Evolutionary conservation across 2,329 filamentous ascomycete species (phyloP).

Genomic region (Microdochium paspali): DNA sequence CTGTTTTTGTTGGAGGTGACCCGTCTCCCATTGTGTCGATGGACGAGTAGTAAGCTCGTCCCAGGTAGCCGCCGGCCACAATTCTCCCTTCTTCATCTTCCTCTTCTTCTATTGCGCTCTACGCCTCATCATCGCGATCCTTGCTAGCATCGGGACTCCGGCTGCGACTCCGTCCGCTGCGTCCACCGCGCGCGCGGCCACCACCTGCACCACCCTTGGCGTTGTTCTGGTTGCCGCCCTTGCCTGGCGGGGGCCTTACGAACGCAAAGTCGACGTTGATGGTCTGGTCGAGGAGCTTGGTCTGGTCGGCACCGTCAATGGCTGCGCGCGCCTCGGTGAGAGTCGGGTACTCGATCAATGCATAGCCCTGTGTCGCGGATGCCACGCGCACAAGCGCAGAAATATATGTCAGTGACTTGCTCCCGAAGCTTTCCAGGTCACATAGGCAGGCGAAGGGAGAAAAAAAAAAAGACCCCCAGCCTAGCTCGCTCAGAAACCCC

Average conservation of each 20-base stretch:
- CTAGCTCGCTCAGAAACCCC: neutral
- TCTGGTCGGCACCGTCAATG: slow-evolving; percentile 68
- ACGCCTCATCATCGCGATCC: slow-evolving; percentile 11
- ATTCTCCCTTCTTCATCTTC: no score
- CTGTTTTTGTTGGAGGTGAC: no score
- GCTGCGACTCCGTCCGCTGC: slow-evolving; percentile 32
- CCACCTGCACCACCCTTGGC: slow-evolving; percentile 33
- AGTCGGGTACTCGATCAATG: slow-evolving; percentile 75
- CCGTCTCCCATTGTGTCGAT: no score
- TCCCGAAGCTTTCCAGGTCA: no score
- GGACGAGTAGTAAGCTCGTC: no score
- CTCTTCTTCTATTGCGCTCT: neutral
- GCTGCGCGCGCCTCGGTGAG: slow-evolving; percentile 72
- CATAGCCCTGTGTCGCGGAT: slow-evolving; percentile 55
- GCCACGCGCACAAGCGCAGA: neutral
- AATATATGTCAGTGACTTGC: neutral
- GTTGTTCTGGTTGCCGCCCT: slow-evolving; percentile 25
- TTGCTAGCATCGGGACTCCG: slow-evolving; percentile 22
- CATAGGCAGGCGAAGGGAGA: no score
- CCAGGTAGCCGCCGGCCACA: neutral
- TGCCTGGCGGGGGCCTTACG: slow-evolving; percentile 65
- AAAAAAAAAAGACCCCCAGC: neutral
- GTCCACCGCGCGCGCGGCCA: slow-evolving; percentile 25
- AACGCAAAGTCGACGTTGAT: slow-evolving; percentile 79
- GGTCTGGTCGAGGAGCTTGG: slow-evolving; percentile 73